These are phyloP conservation scores for Neopestalotiopsis clavispora DNA, from an alignment of 2,329 filamentous ascomycete species.

Conservation along the genomic window DNA sequence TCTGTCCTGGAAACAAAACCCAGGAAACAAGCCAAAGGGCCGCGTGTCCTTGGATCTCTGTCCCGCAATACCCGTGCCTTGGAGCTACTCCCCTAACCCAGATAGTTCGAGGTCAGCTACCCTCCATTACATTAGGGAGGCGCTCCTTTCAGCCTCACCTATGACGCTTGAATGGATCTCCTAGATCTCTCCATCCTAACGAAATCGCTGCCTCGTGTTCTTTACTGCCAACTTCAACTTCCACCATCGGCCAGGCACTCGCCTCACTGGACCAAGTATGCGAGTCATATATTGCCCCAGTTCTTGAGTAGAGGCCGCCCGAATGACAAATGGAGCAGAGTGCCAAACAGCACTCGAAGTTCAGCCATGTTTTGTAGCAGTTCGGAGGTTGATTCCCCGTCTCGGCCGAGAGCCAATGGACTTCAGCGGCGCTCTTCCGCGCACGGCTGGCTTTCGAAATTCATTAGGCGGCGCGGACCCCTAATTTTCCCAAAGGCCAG, in stretches of 20 bases:
- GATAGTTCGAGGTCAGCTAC: neutral
- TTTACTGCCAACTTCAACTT: neutral
- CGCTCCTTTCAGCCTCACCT: constrained; percentile 16
- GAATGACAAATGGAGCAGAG: neutral
- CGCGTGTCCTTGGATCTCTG: neutral
- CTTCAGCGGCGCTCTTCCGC: neutral
- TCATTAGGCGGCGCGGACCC: neutral
- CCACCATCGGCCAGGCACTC: neutral
- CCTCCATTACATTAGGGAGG: neutral
- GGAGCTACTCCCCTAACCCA: neutral
- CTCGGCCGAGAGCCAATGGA: neutral
- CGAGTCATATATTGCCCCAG: neutral
- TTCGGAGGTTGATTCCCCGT: neutral
- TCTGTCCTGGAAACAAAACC: neutral
- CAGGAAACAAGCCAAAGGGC: neutral
- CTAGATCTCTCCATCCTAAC: constrained; percentile 11
- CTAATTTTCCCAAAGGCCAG: neutral
- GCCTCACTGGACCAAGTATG: neutral
- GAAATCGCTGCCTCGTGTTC: constrained; percentile 5
- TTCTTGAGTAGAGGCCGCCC: neutral
- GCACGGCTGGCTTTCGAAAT: neutral
- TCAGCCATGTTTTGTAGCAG: neutral
- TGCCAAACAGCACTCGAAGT: neutral
- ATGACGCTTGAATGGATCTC: constrained; percentile 14
- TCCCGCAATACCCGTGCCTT: neutral